Evolutionary conservation across 352 stramenopile genomes (phyloP).

Genomic region (Phytopythium aichiense): DNA sequence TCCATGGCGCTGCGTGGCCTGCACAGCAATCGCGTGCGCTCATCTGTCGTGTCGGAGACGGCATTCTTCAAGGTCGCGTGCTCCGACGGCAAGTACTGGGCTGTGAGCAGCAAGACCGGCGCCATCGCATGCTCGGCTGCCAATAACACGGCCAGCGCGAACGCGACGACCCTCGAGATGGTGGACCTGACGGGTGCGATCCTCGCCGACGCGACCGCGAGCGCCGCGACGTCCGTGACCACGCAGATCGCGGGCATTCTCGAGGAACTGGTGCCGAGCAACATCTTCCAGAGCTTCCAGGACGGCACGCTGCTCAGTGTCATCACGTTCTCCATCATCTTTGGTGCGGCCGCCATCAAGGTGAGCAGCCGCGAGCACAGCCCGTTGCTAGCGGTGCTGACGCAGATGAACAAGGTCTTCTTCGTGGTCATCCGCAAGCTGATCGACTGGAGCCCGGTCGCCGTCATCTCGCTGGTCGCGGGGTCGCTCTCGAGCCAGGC

Average conservation of each 20-base stretch:
- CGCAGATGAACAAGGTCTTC: slow-evolving; percentile 74
- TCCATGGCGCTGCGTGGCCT: slow-evolving; percentile 4
- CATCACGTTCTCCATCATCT: slow-evolving; percentile 14
- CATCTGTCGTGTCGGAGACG: slow-evolving; percentile 9
- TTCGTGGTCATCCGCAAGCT: slow-evolving; percentile 59
- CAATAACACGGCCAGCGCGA: neutral
- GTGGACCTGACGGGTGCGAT: slow-evolving; percentile 8
- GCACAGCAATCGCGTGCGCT: neutral
- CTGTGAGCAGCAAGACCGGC: neutral
- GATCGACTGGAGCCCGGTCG: slow-evolving; percentile 61
- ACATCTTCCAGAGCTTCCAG: slow-evolving; percentile 19
- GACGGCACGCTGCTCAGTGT: slow-evolving; percentile 15
- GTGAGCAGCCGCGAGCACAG: slow-evolving; percentile 48
- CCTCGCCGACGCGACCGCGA: neutral
- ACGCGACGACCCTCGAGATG: slow-evolving; percentile 5
- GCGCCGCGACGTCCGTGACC: slow-evolving; percentile 2
- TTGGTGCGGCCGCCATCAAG: slow-evolving; percentile 22
- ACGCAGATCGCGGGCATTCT: slow-evolving; percentile 14
- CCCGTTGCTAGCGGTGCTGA: slow-evolving; percentile 48
- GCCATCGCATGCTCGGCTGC: neutral
- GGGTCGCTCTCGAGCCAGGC: slow-evolving; percentile 50
- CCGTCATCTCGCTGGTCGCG: slow-evolving; percentile 66
- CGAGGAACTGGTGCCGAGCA: slow-evolving; percentile 10
- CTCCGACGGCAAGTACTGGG: slow-evolving; percentile 7
- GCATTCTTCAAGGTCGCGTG: slow-evolving; percentile 8